Evolutionary conservation across 2,329 filamentous ascomycete genomes (phyloP).

Genomic region (Stachybotrys chlorohalonatus): DNA sequence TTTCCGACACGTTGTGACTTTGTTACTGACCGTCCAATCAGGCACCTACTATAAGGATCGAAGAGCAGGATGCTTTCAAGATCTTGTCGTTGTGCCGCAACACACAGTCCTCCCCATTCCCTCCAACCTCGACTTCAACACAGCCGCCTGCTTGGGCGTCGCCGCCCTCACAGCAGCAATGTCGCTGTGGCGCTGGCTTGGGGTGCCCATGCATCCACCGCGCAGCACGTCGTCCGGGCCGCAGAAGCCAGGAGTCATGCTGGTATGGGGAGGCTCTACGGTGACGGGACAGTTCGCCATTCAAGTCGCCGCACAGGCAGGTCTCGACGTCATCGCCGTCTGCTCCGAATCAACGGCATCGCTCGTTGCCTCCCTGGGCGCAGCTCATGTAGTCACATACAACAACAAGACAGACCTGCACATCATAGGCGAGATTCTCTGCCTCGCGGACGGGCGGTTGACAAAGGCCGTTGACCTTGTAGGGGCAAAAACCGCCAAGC

Average conservation of each 20-base stretch:
- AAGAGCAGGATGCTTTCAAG: neutral
- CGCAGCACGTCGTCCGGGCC: neutral
- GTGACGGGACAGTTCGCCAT: neutral
- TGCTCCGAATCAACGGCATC: neutral
- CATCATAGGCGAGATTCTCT: neutral
- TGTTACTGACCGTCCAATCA: neutral
- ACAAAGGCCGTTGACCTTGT: neutral
- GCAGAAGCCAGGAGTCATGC: neutral
- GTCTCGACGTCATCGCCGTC: neutral
- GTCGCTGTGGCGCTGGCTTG: neutral
- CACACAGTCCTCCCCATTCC: neutral
- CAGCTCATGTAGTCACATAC: neutral
- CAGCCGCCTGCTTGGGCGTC: neutral
- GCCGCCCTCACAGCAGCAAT: neutral
- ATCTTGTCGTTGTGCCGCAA: neutral
- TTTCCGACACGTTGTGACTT: neutral
- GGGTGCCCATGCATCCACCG: neutral
- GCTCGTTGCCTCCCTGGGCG: neutral
- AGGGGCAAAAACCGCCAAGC: neutral
- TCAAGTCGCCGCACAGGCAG: neutral
- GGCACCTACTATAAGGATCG: neutral
- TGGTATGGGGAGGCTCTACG: neutral
- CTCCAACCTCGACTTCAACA: neutral
- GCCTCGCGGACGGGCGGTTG: neutral
- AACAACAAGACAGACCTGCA: neutral